Evolutionary conservation across 805 yeast species (phyloP).

Genomic region (Isabelozyma pseudorhagii): DNA sequence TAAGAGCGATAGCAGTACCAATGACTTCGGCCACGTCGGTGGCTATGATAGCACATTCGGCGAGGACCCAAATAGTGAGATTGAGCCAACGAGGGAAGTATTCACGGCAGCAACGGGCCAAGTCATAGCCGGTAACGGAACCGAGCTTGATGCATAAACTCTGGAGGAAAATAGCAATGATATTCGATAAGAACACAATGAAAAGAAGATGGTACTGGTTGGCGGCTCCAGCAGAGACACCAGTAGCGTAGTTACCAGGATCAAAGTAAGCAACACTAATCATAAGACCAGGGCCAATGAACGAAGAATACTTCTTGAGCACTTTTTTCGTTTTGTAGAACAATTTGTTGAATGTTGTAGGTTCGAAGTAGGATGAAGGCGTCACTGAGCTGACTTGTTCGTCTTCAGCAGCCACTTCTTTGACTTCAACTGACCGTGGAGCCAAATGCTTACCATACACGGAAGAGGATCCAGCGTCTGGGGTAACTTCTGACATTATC

Average conservation of each 20-base stretch:
- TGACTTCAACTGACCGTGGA: background rate
- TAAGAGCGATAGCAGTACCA: conserved; percentile 50
- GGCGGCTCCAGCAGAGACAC: conserved; percentile 45
- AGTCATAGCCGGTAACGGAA: conserved; percentile 47
- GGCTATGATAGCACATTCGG: conserved; percentile 49
- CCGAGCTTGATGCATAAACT: conserved; percentile 44
- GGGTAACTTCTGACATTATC: background rate
- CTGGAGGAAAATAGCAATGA: conserved; percentile 47
- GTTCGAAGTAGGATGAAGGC: background rate
- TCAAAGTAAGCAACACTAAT: conserved; percentile 51
- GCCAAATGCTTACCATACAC: no score
- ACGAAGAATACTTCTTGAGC: conserved; percentile 6
- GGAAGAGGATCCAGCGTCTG: background rate
- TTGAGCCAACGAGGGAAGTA: conserved; percentile 40
- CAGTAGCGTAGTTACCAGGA: conserved; percentile 52
- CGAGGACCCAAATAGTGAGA: conserved; percentile 34
- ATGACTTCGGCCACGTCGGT: conserved; percentile 55
- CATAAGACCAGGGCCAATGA: conserved; percentile 48
- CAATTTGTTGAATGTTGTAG: background rate
- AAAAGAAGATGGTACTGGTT: conserved; percentile 42
- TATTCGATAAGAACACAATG: conserved; percentile 39
- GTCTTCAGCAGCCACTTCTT: background rate
- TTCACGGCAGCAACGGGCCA: conserved; percentile 42
- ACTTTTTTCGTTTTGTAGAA: background rate
- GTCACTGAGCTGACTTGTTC: background rate